Base-by-base conservation (phyloP, 352 stramenopile genomes). In the Thalassiosira mediterranea region DNA sequence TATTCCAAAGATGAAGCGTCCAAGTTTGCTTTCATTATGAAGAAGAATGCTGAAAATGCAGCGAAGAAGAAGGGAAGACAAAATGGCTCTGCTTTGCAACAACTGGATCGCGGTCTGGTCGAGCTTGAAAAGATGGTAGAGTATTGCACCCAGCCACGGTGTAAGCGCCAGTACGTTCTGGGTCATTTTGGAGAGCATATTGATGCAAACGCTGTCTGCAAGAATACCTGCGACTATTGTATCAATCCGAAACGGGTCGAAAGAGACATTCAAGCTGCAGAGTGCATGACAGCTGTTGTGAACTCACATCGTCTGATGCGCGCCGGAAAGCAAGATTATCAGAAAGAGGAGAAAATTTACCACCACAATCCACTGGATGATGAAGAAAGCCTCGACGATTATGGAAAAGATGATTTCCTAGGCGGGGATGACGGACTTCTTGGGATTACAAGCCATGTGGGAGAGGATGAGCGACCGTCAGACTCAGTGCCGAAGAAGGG, bases 161-260 rank as follows among this genome's bases (percentile, higher is more conserved):
- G 88, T 53, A 85, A 84, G 37, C 57, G 88, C 21, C 77, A 84
- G 46, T 83, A 83, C 65, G 52, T 93, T 2, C 56, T 93, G 4
- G 34, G 70, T 46, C 79, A 91, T 61, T 93, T 93, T 81, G 88
- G 83, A 44, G 88, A 89, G 48, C 66, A 70, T 11, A 84, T 85
- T 57, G 78, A 89, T 54, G 46, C 72, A 2, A 76, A 79, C 23
- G 52, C 13, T 17, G 34, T 82, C 5, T 92, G 87, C 60, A 65
- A 83, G 13, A 78, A 81, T 34, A 90, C 81, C 17, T 92, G 87
- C 56, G 87, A 92, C 56, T 89, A 75, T 46, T 92, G 87, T 58
- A 40, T 37, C 0, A 72, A 90, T 78, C 84, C 81, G 7, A 42
- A 68, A 47, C 81, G 83, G 44, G 75, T 81, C 8, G 46, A 81